These are phyloP conservation scores for Fistulinella cinereoalba DNA, from an alignment of 1,284 basidiomycete species.

Conservation along the genomic window DNA sequence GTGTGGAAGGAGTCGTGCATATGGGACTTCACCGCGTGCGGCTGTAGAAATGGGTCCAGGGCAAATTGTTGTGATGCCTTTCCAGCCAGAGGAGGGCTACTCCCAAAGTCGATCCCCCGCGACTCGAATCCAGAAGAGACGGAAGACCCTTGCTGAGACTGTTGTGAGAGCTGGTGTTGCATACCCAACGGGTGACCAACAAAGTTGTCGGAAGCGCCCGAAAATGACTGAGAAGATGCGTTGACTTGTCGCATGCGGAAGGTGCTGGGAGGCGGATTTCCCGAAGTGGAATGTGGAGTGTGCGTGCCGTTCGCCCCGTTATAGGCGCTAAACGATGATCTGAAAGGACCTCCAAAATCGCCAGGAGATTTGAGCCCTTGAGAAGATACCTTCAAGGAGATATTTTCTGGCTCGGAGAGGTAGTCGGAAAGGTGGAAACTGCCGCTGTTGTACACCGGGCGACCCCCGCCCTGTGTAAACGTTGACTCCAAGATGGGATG, in stretches of 20 bases:
- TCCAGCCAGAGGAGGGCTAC: conserved; percentile 22
- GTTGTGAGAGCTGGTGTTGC: conserved; percentile 39
- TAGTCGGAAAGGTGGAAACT: conserved; percentile 41
- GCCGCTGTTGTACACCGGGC: conserved; percentile 49
- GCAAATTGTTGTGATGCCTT: conserved; percentile 34
- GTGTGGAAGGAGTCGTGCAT: conserved; percentile 36
- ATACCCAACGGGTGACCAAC: conserved; percentile 27
- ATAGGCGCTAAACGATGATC: conserved; percentile 38
- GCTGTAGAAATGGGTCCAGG: conserved; percentile 34
- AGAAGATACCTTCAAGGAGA: conserved; percentile 38
- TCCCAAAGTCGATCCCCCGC: conserved; percentile 33
- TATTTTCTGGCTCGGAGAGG: conserved; percentile 36
- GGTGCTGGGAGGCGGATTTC: conserved; percentile 28
- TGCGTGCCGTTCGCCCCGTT: conserved; percentile 29
- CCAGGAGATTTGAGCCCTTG: conserved; percentile 37
- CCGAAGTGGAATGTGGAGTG: conserved; percentile 18
- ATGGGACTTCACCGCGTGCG: conserved; percentile 31
- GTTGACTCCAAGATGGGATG: conserved; percentile 32
- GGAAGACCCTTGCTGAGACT: conserved; percentile 31
- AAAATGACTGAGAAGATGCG: conserved; percentile 26
- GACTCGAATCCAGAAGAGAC: conserved; percentile 27
- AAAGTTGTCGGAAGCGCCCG: conserved; percentile 22
- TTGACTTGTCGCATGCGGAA: conserved; percentile 35
- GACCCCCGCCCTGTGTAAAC: conserved; percentile 30
- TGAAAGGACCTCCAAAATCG: conserved; percentile 41